Base-by-base conservation (phyloP, 768 basidiomycete genomes). In the Epithele typhae region DNA sequence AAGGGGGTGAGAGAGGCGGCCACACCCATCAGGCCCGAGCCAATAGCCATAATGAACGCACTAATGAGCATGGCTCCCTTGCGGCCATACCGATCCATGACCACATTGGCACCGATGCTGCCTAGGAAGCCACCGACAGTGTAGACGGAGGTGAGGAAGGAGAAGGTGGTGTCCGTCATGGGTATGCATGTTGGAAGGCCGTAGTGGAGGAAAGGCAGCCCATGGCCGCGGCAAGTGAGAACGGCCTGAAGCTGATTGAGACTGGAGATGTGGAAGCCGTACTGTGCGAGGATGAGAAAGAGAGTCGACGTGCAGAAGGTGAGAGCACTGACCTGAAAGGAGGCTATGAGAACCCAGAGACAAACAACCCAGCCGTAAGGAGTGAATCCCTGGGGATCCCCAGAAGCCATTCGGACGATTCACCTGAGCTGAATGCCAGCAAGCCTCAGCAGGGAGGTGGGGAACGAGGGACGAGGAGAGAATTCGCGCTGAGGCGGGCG, bases 251-350 rank as follows among this genome's bases (percentile, higher is more conserved):
- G 82, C 62, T 93, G 92, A 63, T 97, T 97, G 49, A 97, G 77
- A 14, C 84, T 84, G 1, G 92, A 88, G 34, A 92, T 89, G 64
- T 95, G 91, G 64, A 87, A 96, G n/a, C 92, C 93, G 68, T 90
- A 91, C 78, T 89, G 44, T 36, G 12, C 25, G 38, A 23, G 4
- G n/a, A 42, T 10, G 21, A 11, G 5, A 22, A 22, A 5, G 22
- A 3, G 12, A 23, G 40, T n/a, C 30, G 27, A 9, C 11, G n/a
- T 25, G 10, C 14, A 10, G 14, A 15, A 30, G 30, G 3, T 21
- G 17, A 24, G 19, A 2, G 11, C 36, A 32, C 24, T 12, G 18
- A 40, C 74, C 68, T 71, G 68, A 59, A 88, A 87, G 9, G 82
- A 74, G 40, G 72, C 72, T 14, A 77, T 51, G 37, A 87, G 75